Conservation (phyloP, 352 stramenopile species). For the Pythium plurisporium region DNA sequence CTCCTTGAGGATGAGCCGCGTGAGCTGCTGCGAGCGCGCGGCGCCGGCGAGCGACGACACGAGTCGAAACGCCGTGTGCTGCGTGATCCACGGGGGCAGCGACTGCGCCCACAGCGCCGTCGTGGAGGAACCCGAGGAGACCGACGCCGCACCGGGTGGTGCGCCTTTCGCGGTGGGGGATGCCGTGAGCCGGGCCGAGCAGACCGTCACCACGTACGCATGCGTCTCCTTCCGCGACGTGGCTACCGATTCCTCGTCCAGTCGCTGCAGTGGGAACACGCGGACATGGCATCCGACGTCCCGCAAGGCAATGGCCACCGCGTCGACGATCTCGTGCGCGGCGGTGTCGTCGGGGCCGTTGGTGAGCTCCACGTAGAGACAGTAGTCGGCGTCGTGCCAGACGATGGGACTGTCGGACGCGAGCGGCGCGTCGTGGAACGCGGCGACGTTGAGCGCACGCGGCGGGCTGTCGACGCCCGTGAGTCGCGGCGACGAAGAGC, state of each 20-base stretch:
- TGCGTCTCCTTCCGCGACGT: slow-evolving; percentile 33
- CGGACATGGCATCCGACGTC: slow-evolving; percentile 36
- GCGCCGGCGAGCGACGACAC: slow-evolving; percentile 40
- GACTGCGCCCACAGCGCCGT: slow-evolving; percentile 7
- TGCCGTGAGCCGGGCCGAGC: slow-evolving; percentile 23
- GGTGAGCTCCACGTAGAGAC: slow-evolving; percentile 21
- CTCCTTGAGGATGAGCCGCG: slow-evolving; percentile 46
- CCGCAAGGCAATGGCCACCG: slow-evolving; percentile 30
- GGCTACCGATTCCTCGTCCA: slow-evolving; percentile 19
- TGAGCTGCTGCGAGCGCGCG: slow-evolving; percentile 55
- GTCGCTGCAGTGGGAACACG: slow-evolving; percentile 36
- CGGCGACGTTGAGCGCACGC: neutral
- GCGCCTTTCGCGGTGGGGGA: neutral
- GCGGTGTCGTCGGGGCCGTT: neutral
- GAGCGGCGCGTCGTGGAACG: neutral
- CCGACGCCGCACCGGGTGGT: neutral
- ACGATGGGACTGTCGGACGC: neutral
- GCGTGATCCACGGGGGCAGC: slow-evolving; percentile 41
- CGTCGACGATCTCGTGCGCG: slow-evolving; percentile 35
- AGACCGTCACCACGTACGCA: slow-evolving; percentile 44
- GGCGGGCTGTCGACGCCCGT: neutral
- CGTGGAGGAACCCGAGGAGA: too few relatives aligned
- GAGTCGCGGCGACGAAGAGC: too few relatives aligned
- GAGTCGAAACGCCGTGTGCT: slow-evolving; percentile 42
- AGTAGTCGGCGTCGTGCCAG: slow-evolving; percentile 26